phyloP scores from a whole-genome alignment of 306 rosid species.

The Rosa rugosa region DNA sequence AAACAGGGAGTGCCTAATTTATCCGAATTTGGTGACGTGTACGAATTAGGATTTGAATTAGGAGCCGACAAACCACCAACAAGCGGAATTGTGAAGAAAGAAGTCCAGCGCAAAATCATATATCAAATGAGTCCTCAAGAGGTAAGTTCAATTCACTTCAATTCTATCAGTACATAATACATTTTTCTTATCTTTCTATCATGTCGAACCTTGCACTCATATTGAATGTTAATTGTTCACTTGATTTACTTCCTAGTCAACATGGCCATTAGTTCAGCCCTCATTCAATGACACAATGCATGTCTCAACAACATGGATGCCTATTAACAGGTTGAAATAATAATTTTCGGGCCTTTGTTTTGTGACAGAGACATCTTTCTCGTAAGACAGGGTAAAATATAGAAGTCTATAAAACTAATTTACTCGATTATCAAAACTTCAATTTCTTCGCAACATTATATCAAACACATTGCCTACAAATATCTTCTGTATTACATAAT shows the following conservation, averaged over 20 bases:
- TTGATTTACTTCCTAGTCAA: too few relatives aligned
- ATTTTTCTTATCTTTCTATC: too few relatives aligned
- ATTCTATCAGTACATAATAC: neutral
- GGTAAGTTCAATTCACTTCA: conserved; percentile 34
- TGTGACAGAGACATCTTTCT: too few relatives aligned
- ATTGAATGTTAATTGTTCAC: too few relatives aligned
- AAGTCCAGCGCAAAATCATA: conserved; percentile 64
- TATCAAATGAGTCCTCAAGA: conserved; percentile 76
- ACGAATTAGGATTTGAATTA: conserved; percentile 64
- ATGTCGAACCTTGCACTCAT: too few relatives aligned
- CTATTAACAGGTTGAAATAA: too few relatives aligned
- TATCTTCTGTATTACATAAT: neutral
- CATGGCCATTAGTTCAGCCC: too few relatives aligned
- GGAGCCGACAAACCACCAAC: conserved; percentile 85
- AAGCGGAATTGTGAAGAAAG: conserved; percentile 68
- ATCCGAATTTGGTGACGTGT: conserved; percentile 74
- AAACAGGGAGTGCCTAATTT: conserved; percentile 80
- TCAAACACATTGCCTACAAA: neutral
- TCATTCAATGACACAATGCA: too few relatives aligned
- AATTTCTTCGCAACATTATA: neutral
- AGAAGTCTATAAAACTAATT: too few relatives aligned
- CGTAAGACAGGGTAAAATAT: too few relatives aligned
- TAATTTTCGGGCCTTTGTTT: too few relatives aligned
- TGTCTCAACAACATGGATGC: too few relatives aligned
- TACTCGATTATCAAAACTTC: neutral